Evolutionary conservation across 805 yeast species (phyloP), one percentile per base, ranked within the genome.

Genomic region (Ogataea minuta): DNA sequence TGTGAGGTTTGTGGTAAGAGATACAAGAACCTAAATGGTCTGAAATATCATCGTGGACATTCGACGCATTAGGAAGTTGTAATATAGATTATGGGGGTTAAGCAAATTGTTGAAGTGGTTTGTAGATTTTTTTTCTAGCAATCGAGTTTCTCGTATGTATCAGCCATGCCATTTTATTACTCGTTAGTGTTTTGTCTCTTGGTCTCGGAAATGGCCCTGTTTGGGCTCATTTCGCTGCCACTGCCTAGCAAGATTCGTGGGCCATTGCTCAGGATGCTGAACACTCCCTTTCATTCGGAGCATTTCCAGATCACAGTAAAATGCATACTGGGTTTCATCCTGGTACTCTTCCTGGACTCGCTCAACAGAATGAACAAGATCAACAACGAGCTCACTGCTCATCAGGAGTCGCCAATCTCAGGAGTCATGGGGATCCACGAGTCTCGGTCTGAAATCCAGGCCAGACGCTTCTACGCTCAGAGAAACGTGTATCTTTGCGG

Each of bases 1-100:
- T 93, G 99, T 66, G 98, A 93, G 67, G 96, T 91, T 29, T 93
- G 99, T 67, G 98, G 98, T 43, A 93, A 91, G 66, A 71, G 99
- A 41, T 93, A 93, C 69, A 93, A 93, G 72, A 93, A 93, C 59
- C 70, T 93, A 56, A 93, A 93, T 62, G 99, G 99, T 19, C 72
- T 93, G 63, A 93, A 93, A 66, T 93, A 93, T 63, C 99, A 93
- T 64, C 78, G 97, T 54, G 98, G 96, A 15, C 99, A 93, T 66
- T 81, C 97, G n/a, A 91, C 98, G 29, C 98, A 91, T 70, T 37
- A 36, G 34, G 37, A 28, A 19, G 43, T 25, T 34, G 43, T 39
- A 33, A 42, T 29, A 30, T 25, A 29, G 39, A 34, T 4, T 29
- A 23, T 26, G 41, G 27, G 41, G 27, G 17, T 12, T n/a, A 26